Conservation (phyloP, 139 green algal species). For the Haematococcus sp. region DNA sequence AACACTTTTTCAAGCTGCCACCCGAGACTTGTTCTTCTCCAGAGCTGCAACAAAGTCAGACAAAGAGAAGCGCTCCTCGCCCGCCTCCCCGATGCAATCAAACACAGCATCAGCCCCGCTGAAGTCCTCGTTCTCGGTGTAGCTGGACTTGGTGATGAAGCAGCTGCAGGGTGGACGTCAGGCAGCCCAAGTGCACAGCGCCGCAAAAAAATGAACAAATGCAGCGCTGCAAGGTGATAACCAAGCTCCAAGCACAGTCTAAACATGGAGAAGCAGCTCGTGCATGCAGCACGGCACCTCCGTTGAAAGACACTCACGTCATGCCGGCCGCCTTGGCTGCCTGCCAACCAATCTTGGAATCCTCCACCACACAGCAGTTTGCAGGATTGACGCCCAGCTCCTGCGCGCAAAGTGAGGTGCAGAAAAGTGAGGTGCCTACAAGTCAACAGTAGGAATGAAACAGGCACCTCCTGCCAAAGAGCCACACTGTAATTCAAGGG, state of each 20-base stretch:
- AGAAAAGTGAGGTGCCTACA: no score
- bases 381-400: conserved; percentile 10
- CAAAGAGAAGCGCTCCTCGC: conserved; percentile 74
- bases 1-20: no score
- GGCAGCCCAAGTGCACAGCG: neutral
- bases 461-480: no score
- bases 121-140: conserved; percentile 69
- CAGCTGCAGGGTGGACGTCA: conserved; percentile 39
- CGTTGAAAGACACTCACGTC: conserved; percentile 35
- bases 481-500: no score
- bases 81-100: conserved; percentile 80
- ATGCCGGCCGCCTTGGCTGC: conserved; percentile 95
- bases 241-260: no score
- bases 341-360: conserved; percentile 86
- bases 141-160: conserved; percentile 77
- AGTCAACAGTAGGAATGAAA: no score
- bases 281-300: no score
- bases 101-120: conserved; percentile 65
- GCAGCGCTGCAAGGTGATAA: neutral
- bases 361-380: conserved; percentile 82
- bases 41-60: conserved; percentile 25
- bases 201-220: neutral
- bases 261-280: no score
- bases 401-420: no score
- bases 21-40: no score